Conservation (phyloP, 768 basidiomycete genomes). For the Termitomyces sp. region DNA sequence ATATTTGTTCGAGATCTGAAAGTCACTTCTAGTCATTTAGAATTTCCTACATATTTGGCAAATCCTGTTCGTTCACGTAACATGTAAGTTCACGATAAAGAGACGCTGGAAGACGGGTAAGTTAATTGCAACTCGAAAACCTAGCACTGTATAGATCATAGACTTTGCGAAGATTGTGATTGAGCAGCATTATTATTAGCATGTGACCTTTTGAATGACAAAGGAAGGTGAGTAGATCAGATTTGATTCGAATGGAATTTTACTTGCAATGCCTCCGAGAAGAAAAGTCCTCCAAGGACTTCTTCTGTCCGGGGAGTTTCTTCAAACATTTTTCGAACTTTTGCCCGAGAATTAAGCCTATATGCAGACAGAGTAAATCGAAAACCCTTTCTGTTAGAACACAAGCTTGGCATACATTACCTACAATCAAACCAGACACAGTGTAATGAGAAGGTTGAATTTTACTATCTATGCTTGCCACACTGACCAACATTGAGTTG, state of each 20-base stretch:
- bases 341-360: not conserved
- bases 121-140: too few relatives aligned
- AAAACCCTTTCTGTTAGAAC: not conserved
- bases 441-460: not conserved
- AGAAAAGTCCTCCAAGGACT: not conserved
- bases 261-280: not conserved
- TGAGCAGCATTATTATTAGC: not conserved
- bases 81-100: too few relatives aligned
- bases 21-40: too few relatives aligned
- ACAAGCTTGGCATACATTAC: not conserved
- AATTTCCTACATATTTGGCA: too few relatives aligned
- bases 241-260: not conserved
- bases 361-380: not conserved
- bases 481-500: not conserved
- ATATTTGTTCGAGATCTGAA: too few relatives aligned
- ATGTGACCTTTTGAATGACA: not conserved
- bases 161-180: not conserved
- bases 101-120: too few relatives aligned
- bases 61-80: too few relatives aligned
- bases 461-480: not conserved
- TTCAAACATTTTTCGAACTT: not conserved
- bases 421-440: not conserved
- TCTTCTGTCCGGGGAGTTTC: not conserved
- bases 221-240: not conserved
- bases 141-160: not conserved